A percentile compares a stretch with the other conserved stretches of the same genome.
Evolutionary conservation across 1,284 basidiomycete species (phyloP).

Genomic region (Papiliotrema terrestris): DNA sequence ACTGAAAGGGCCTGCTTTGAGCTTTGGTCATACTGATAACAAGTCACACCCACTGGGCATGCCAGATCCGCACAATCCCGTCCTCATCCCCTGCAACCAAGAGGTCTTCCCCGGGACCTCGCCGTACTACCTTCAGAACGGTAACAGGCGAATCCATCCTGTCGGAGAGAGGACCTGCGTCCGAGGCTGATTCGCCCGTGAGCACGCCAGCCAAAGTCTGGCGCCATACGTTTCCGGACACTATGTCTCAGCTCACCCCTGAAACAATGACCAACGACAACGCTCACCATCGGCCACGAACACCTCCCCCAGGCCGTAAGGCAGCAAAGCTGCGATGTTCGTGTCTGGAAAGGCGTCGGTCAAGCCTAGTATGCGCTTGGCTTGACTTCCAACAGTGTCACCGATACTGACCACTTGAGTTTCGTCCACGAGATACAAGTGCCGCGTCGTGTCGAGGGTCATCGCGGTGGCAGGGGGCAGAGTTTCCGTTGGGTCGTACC

Average conservation of each 20-base stretch:
- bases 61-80: constrained; percentile 41
- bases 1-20: constrained; percentile 19
- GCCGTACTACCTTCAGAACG: constrained; percentile 15
- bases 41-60: constrained; percentile 21
- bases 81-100: constrained; percentile 46
- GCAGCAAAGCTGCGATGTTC: neutral
- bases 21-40: neutral
- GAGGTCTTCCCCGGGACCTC: constrained; percentile 2
- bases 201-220: constrained; percentile 17
- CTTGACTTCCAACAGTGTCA: too few relatives aligned
- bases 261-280: neutral
- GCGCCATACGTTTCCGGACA: constrained; percentile 15
- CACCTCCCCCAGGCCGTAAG: constrained; percentile 10
- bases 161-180: constrained; percentile 11
- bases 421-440: too few relatives aligned
- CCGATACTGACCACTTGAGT: too few relatives aligned
- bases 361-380: too few relatives aligned
- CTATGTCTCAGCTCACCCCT: constrained; percentile 1
- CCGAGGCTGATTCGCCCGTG: neutral
- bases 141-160: constrained; percentile 35
- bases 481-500: too few relatives aligned
- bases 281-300: constrained; percentile 16
- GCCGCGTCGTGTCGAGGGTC: too few relatives aligned
- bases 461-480: too few relatives aligned
- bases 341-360: too few relatives aligned